These are phyloP conservation scores for Bidens hawaiensis DNA, from an alignment of 140 eudicot genomes.

Conservation along the genomic window DNA sequence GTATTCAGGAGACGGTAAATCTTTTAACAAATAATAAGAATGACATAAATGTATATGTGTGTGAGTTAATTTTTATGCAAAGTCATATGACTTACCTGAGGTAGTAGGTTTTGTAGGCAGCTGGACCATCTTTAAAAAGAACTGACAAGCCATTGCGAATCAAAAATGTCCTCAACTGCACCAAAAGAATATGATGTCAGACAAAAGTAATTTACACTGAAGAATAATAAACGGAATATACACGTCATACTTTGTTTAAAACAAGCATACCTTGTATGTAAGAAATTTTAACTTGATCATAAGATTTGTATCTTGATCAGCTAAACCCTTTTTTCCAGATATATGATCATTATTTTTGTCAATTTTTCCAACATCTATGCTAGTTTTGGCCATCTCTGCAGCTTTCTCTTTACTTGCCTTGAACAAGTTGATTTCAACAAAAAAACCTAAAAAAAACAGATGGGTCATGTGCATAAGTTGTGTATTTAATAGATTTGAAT, in stretches of 20 bases:
- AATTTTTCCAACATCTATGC: constrained; percentile 21
- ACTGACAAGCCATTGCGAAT: constrained; percentile 79
- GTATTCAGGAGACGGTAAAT: too few species aligned
- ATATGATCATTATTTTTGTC: constrained; percentile 27
- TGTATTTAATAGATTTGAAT: too few species aligned
- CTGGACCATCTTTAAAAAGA: constrained; percentile 86
- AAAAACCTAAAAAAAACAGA: constrained; percentile 57
- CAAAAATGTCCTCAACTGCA: constrained; percentile 80
- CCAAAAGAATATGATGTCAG: constrained; percentile 14
- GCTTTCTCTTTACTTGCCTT: constrained; percentile 64
- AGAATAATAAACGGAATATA: constrained; percentile 8
- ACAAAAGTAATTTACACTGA: background rate
- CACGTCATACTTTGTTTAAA: background rate
- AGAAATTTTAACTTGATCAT: constrained; percentile 93
- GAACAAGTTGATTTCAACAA: constrained; percentile 82
- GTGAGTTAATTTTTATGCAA: background rate
- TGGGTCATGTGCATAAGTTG: too few species aligned
- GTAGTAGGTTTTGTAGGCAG: constrained; percentile 81
- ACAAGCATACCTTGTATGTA: constrained; percentile 68
- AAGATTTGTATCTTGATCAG: constrained; percentile 94
- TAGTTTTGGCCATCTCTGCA: constrained; percentile 35
- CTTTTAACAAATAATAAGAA: background rate
- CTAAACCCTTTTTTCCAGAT: constrained; percentile 50
- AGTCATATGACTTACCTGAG: constrained; percentile 40
- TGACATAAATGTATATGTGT: background rate